Base-by-base conservation (phyloP, 2,329 filamentous ascomycete species). In the Pseudogymnoascus sp. region DNA sequence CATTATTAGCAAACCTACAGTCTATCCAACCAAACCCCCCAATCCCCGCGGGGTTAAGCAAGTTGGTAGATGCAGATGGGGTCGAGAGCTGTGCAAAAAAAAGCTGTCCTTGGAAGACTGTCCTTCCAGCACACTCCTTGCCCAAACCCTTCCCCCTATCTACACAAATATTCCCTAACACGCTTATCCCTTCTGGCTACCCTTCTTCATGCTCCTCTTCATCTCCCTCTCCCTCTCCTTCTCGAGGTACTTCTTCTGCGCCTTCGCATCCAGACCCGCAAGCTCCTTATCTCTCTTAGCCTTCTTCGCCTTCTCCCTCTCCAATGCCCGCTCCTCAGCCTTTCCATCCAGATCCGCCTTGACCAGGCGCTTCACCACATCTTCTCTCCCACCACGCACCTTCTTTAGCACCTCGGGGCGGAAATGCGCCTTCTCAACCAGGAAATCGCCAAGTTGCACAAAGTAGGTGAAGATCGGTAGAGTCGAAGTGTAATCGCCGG, bases 381-480 rank as follows among this genome's bases (percentile, higher is more conserved):
- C 87, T 44, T 97, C 93, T 66, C 94, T 91, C 35, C 87, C 87
- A 65, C 80, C 79, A 71, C 86, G 86, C 68, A 99, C 82, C 80
- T 95, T 96, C 75, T 90, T 90, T 74, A 88, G 78, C 35, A 96
- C 92, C 79, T 97, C 91, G 38, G 90, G 85, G 10, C 94, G 90
- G 86, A 97, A 97, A 76, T 91, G 92, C 9, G 85, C 92, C 27
- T 78, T 77, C 62, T 84, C 79, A 62, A 88, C 91, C 58, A 99
- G 88, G 68, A 83, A 79, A 73, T 99, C 94, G 41, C 91, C 83
- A n/a, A 97, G 78, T 66, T 90, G 89, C 61, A 97, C 76, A 80
- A 94, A 96, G 76, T 89, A 86, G 38, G 83, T 78, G 79, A 96
- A 92, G 64, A 97, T 77, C 27, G 91, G 87, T 17, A 89, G 72